Evolutionary conservation across 768 basidiomycete species (phyloP).

Genomic region (Suillus paluster): DNA sequence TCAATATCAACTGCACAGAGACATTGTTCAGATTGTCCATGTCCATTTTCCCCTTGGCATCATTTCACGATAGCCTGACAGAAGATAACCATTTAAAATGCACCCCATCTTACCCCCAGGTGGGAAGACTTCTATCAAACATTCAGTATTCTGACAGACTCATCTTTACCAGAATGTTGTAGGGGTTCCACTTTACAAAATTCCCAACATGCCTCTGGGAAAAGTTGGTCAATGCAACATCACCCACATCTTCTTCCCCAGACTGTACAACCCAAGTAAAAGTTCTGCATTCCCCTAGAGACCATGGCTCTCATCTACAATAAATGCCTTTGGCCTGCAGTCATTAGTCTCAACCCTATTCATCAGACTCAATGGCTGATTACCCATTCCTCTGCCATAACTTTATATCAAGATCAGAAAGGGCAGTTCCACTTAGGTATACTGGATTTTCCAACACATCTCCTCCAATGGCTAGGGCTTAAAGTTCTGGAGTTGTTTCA

Average conservation of each 20-base stretch:
- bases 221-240: constrained; percentile 5
- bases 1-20: background rate
- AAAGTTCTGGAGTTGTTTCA: background rate
- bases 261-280: background rate
- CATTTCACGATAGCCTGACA: background rate
- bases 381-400: background rate
- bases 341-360: constrained; percentile 6
- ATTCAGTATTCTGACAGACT: background rate
- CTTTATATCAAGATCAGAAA: background rate
- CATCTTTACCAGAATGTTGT: background rate
- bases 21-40: background rate
- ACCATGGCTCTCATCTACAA: constrained; percentile 9
- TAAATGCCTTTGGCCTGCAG: constrained; percentile 2
- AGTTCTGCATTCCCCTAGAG: background rate
- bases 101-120: background rate
- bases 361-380: constrained; percentile 12
- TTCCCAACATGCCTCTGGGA: constrained; percentile 14
- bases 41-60: background rate
- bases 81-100: background rate
- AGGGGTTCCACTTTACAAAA: constrained; percentile 5
- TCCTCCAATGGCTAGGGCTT: background rate
- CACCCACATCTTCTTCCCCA: constrained; percentile 11
- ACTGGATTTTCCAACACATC: background rate
- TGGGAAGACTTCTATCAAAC: background rate
- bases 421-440: constrained; percentile 3